phyloP scores from a whole-genome alignment of 2,329 filamentous ascomycete genomes.

The Penicillium brevicompactum region DNA sequence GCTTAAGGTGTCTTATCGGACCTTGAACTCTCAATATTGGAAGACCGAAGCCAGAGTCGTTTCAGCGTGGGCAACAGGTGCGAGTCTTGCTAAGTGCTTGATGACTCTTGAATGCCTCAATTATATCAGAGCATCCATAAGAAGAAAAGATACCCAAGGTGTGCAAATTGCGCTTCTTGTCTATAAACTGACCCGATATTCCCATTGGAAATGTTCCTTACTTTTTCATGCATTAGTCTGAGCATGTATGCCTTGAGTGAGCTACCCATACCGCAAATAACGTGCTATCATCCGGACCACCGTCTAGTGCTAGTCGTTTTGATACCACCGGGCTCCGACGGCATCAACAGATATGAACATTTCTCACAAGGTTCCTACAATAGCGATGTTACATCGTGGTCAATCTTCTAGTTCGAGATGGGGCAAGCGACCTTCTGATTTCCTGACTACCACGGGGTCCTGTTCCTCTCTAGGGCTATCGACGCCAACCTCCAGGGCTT shows the following conservation, averaged over 20 bases:
- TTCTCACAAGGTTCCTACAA: not conserved
- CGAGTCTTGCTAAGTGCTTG: too few relatives aligned
- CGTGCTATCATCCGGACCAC: not conserved
- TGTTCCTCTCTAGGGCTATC: not conserved
- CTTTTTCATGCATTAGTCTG: not conserved
- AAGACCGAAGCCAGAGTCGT: too few relatives aligned
- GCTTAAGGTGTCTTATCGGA: too few relatives aligned
- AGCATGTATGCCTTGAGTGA: not conserved
- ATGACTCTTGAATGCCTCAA: too few relatives aligned
- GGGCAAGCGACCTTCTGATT: not conserved
- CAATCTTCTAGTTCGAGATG: not conserved
- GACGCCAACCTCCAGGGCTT: too few relatives aligned
- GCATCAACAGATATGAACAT: not conserved
- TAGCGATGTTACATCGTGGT: not conserved
- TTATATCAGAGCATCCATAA: too few relatives aligned
- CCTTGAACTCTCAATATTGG: too few relatives aligned
- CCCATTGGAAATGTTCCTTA: not conserved
- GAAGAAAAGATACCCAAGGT: too few relatives aligned
- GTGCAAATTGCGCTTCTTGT: too few relatives aligned
- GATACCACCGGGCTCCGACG: constrained; percentile 4
- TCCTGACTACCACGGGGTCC: too few relatives aligned
- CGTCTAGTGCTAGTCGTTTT: not conserved
- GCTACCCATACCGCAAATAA: not conserved
- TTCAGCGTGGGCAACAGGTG: too few relatives aligned
- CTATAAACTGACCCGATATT: too few relatives aligned